Base-by-base conservation (phyloP, 176 grass and related monocot species). In the Musa acuminata region DNA sequence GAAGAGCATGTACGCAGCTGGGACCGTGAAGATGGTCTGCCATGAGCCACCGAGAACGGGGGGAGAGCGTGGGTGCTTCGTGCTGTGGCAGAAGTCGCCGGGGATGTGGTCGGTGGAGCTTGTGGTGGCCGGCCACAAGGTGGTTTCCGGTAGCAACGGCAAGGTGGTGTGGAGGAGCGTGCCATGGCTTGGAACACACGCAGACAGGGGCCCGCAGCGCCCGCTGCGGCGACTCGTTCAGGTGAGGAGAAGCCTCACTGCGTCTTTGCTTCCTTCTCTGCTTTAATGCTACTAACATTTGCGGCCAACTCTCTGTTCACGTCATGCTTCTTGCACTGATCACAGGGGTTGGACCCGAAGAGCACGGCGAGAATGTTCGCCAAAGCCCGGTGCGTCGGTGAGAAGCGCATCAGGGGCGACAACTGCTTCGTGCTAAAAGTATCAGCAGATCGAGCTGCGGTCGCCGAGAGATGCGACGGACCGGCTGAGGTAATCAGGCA, bases 1-100 rank as follows among this genome's bases (percentile, higher is more conserved):
- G 13, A 87, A 83, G 78, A 87, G 76, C 85, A 87, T 87, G 85
- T 87, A 83, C 43, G 80, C 76, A 13, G 73, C 60, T 7, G 85
- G 85, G 3, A 79, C 76, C 22, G 64, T 87, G 70, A 83, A 81
- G 48, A 17, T 87, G 48, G 76, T 67, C 1, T 81, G 72, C 64
- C n/a, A 49, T 16, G 74, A 65, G 35, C 51, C 59, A 1, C 23
- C 67, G 21, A 86, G 80, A 52, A 51, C 58, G 14, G 59, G 70
- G 49, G 73, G 74, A 10, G 69, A 83, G 9, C 71, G 67, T 0
- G 85, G 85, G 1, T 87, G 85, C 80, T 87, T 87, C 72, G 85
- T 87, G 5, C 50, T 87, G 64, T 87, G 85, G 85, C 85, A 83
- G 76, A 76, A 79, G 80, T 77, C 67, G 1, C 85, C 85, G 11